Percentiles rank a stretch among this genome's conserved stretches.
Evolutionary conservation across 73 alveolate species (phyloP).

Genomic region (Tetrahymena malaccensis): DNA sequence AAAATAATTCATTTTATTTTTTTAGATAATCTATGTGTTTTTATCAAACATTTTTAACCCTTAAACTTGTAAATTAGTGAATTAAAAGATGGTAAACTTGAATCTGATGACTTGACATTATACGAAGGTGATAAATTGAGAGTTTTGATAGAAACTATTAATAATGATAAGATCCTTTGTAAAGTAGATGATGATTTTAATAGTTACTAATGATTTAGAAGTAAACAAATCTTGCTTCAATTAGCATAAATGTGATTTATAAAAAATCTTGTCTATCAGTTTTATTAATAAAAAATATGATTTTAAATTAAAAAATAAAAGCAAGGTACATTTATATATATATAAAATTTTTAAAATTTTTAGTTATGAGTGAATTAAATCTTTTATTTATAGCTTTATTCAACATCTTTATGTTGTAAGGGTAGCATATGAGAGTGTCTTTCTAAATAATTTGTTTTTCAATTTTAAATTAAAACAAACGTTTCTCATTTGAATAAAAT

Average conservation of each 20-base stretch:
- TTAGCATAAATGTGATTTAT: background rate
- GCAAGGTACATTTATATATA: background rate
- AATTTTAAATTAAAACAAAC: too few species aligned
- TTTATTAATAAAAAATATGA: too few species aligned
- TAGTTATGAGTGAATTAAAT: background rate
- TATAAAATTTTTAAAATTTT: too few species aligned
- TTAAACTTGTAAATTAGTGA: background rate
- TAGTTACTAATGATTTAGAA: background rate
- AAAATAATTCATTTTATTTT: too few species aligned
- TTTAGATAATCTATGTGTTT: background rate
- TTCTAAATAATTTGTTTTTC: too few species aligned
- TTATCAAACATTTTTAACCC: background rate
- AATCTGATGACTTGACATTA: background rate
- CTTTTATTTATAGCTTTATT: background rate
- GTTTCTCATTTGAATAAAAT: too few species aligned
- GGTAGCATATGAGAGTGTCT: too few species aligned
- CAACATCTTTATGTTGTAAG: too few species aligned
- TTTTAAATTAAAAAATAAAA: too few species aligned
- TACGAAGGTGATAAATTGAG: background rate
- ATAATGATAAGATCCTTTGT: background rate
- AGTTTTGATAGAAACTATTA: background rate
- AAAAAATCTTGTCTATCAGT: background rate
- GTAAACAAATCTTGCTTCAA: too few species aligned
- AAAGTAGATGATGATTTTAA: background rate
- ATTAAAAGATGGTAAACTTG: background rate